Evolutionary conservation across 176 grass and related monocot genomes (phyloP).

Genomic region (Carex myosuroides): DNA sequence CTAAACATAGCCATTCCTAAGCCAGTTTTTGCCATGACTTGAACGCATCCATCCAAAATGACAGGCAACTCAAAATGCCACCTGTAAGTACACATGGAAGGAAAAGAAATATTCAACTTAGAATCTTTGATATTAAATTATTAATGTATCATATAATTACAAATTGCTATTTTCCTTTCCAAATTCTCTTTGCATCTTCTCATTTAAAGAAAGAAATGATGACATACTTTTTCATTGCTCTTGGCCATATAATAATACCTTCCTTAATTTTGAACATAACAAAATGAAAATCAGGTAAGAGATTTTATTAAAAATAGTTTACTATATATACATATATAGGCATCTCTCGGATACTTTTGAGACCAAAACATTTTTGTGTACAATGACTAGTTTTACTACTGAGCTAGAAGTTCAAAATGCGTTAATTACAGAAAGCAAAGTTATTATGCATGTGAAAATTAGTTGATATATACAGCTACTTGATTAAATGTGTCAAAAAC

Average conservation of each 20-base stretch:
- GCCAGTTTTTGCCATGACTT: constrained; percentile 88
- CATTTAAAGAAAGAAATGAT: background rate
- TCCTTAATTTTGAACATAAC: background rate
- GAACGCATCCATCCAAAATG: constrained; percentile 60
- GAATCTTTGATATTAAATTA: no score
- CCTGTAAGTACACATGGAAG: constrained; percentile 26
- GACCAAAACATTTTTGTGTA: background rate
- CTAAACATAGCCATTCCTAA: constrained; percentile 98
- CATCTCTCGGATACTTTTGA: background rate
- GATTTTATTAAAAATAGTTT: background rate
- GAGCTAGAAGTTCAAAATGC: background rate
- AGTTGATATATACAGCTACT: background rate
- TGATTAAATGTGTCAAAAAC: background rate
- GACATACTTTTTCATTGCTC: background rate
- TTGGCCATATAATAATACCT: background rate
- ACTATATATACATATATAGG: background rate
- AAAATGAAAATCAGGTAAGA: background rate
- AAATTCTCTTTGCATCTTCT: background rate
- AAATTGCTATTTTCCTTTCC: background rate
- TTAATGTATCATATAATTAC: background rate
- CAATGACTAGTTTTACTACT: background rate
- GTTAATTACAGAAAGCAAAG: background rate
- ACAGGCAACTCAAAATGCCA: constrained; percentile 66
- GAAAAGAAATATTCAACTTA: background rate
- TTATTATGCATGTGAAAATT: background rate